Evolutionary conservation across 2,329 filamentous ascomycete genomes (phyloP).

Genomic region (Phaeosphaeriaceae sp.): DNA sequence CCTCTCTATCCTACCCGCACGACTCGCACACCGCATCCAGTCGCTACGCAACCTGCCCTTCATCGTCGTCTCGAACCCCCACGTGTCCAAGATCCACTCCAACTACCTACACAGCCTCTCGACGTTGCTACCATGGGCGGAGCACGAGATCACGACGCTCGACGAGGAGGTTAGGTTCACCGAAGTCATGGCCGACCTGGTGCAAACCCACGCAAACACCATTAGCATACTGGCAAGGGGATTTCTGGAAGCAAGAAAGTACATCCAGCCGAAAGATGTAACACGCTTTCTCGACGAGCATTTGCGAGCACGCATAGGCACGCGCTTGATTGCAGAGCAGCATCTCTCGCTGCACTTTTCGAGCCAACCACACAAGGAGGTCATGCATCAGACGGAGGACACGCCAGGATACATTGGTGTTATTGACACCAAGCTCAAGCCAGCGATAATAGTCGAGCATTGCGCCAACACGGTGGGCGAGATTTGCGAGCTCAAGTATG

Average conservation of each 20-base stretch:
- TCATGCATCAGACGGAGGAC: slow-evolving; percentile 53
- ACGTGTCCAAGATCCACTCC: slow-evolving; percentile 91
- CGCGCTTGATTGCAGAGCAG: slow-evolving; percentile 91
- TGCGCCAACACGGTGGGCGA: slow-evolving; percentile 93
- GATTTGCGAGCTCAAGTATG: slow-evolving; percentile 96
- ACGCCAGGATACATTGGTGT: slow-evolving; percentile 81
- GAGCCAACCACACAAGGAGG: slow-evolving; percentile 73
- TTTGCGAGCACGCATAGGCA: slow-evolving; percentile 91
- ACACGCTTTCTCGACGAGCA: slow-evolving; percentile 93
- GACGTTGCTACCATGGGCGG: slow-evolving; percentile 84
- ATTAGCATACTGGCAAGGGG: slow-evolving; percentile 91
- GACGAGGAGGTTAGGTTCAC: slow-evolving; percentile 93
- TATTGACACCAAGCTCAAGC: slow-evolving; percentile 88
- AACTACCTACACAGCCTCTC: slow-evolving; percentile 95
- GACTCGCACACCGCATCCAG: slow-evolving; percentile 92
- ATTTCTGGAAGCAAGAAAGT: slow-evolving; percentile 91
- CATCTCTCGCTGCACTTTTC: slow-evolving; percentile 88
- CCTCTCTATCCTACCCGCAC: slow-evolving; percentile 86
- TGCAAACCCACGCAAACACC: slow-evolving; percentile 91
- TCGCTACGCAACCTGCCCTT: slow-evolving; percentile 92
- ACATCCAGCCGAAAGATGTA: slow-evolving; percentile 83
- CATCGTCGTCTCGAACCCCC: slow-evolving; percentile 97
- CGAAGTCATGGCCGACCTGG: slow-evolving; percentile 91
- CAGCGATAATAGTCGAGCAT: slow-evolving; percentile 78
- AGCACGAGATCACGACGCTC: slow-evolving; percentile 73